These are phyloP conservation scores for Diospyros kaki DNA, from an alignment of 148 eudicot species.

Conservation along the genomic window DNA sequence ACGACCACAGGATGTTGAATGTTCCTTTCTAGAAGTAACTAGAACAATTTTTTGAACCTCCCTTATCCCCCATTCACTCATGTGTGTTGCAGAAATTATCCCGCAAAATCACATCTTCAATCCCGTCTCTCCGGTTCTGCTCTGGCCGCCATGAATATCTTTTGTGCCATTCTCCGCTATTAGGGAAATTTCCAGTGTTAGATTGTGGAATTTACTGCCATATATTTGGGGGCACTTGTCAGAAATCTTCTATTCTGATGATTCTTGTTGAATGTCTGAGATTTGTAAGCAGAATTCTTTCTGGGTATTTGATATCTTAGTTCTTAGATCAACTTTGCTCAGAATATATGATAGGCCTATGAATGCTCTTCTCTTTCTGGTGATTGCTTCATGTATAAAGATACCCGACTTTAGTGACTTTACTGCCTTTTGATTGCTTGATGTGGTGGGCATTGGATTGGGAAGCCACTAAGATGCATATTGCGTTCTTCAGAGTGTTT, in stretches of 20 bases:
- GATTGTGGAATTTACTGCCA: neutral
- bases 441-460: no score
- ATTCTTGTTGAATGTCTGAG: neutral
- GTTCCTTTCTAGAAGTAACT: no score
- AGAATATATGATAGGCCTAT: neutral
- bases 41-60: no score
- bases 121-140: no score
- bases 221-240: neutral
- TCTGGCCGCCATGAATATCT: no score
- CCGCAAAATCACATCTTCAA: no score
- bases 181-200: neutral
- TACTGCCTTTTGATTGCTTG: no score
- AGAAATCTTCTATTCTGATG: neutral
- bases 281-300: neutral
- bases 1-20: slow-evolving; percentile 52
- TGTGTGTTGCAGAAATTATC: no score
- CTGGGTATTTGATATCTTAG: neutral
- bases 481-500: no score
- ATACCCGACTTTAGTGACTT: neutral
- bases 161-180: no score
- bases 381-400: neutral
- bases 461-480: no score
- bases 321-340: neutral
- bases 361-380: neutral
- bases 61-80: no score